Percentiles rank a stretch among this genome's conserved stretches.
These are phyloP conservation scores for Bjerkandera adusta DNA, from an alignment of 1,284 basidiomycete genomes.

Conservation along the genomic window DNA sequence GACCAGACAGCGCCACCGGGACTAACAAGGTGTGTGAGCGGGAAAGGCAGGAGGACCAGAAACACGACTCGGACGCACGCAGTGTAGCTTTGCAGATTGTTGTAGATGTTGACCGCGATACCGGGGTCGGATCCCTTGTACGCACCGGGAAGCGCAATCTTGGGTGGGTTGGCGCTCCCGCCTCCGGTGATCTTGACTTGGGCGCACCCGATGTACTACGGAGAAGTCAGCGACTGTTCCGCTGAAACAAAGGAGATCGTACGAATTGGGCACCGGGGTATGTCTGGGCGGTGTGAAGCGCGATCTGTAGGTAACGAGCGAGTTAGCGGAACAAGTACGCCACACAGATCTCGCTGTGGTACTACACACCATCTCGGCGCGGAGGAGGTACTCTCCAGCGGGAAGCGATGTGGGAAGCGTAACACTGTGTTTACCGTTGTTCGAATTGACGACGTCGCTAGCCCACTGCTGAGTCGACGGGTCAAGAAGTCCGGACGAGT, in stretches of 20 bases:
- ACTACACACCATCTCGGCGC: conserved; percentile 42
- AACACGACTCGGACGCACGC: conserved; percentile 26
- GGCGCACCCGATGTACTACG: conserved; percentile 40
- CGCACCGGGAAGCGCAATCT: conserved; percentile 44
- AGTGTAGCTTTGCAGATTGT: conserved; percentile 46
- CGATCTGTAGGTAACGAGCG: conserved; percentile 32
- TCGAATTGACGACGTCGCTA: conserved; percentile 46
- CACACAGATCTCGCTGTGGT: not conserved
- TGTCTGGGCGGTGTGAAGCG: conserved; percentile 40
- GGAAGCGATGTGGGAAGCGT: conserved; percentile 43
- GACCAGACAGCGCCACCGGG: conserved; percentile 30
- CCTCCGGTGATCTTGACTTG: conserved; percentile 44
- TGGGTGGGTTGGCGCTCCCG: conserved; percentile 43
- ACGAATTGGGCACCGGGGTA: conserved; percentile 46
- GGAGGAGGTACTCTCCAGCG: conserved; percentile 49
- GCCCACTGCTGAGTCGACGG: conserved; percentile 39
- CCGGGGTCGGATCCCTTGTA: conserved; percentile 45
- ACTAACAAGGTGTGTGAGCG: conserved; percentile 14
- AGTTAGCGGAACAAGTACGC: not conserved
- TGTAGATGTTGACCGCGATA: conserved; percentile 51
- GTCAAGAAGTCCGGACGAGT: conserved; percentile 44
- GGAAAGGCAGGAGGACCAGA: too few species aligned
- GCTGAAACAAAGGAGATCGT: conserved; percentile 12
- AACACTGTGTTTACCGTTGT: conserved; percentile 43
- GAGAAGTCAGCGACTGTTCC: not conserved